Percentiles rank a stretch among this genome's conserved stretches.
These are phyloP conservation scores for Acacia confusa DNA, from an alignment of 306 rosid species.

Conservation along the genomic window DNA sequence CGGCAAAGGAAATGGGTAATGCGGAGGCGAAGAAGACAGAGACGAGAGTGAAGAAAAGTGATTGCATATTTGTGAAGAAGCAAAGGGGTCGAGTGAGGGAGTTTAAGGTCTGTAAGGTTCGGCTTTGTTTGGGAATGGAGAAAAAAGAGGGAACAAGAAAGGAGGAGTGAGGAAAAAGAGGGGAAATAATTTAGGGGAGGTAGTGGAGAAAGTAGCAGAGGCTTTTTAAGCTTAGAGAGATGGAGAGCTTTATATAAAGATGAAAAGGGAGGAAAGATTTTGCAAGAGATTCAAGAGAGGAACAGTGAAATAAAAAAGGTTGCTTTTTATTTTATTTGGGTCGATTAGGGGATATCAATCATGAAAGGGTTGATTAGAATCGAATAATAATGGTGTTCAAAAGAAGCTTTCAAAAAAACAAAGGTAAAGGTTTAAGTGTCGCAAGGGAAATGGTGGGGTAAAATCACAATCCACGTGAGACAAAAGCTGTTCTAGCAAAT, in stretches of 20 bases:
- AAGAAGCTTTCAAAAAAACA: background rate
- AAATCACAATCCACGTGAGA: background rate
- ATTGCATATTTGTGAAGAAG: slow-evolving; percentile 35
- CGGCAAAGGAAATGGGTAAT: slow-evolving; percentile 39
- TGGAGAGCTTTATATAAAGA: slow-evolving; percentile 2
- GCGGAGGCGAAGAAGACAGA: slow-evolving; percentile 22
- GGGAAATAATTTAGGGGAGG: slow-evolving; percentile 26
- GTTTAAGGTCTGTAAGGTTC: background rate
- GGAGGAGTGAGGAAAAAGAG: slow-evolving; percentile 11
- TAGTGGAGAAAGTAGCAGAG: slow-evolving; percentile 6
- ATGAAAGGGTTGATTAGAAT: slow-evolving; percentile 34
- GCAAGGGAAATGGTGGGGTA: background rate
- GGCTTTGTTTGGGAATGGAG: slow-evolving; percentile 33
- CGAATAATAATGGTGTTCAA: background rate
- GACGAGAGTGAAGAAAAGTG: slow-evolving; percentile 31
- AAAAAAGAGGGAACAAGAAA: slow-evolving; percentile 25
- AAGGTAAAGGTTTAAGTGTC: background rate
- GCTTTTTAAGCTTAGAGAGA: background rate
- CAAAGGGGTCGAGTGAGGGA: background rate
- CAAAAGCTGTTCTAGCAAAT: background rate
- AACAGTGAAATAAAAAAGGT: background rate
- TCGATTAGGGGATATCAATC: background rate
- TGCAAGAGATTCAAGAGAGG: slow-evolving; percentile 30
- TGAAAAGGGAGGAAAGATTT: slow-evolving; percentile 24
- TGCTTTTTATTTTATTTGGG: background rate